Base-by-base conservation (phyloP, 2,329 filamentous ascomycete species). In the Trichoderma asperellum region DNA sequence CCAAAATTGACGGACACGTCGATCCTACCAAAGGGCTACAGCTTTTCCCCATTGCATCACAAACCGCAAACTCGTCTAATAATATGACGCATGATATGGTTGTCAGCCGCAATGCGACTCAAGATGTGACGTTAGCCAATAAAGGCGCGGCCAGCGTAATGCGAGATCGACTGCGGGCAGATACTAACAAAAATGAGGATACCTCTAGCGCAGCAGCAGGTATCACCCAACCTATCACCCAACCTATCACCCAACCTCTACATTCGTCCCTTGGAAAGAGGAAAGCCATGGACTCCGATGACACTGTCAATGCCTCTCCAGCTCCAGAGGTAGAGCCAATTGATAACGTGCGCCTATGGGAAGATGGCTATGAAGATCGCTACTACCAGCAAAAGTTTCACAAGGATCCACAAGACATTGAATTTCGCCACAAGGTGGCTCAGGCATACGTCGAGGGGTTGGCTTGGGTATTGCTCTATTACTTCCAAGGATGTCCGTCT, bases 361-460 rank as follows among this genome's bases (percentile, higher is more conserved):
- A 99, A 77, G 90, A 94, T 64, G 96, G 96, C 8, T 99, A 99
- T 78, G 90, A 91, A 62, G 95, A 97, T 80, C 88, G 96, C 58
- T 99, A 99, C 80, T 99, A 99, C 77, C 91, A 97, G 78, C 93
- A 97, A 78, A 99, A 99, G 78, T 99, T 99, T 76, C 86, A 93
- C 61, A 93, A 93, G 58, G 89, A 92, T 70, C 89, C 93, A 2
- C 87, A 91, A 65, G 92, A 99, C 78, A 84, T 92, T 60, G 92
- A 89, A 63, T 98, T 98, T 80, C 92, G 95, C 66, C 91, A 94
- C 79, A 88, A 93, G 76, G 96, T 99, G 68, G 96, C 92, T 43
- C 88, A 89, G 66, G 89, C 92, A n/a, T 99, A 99, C 78, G 94
- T 95, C 14, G 94, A 98, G 83, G 96, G 96, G 43, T 86, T 99